Percentiles rank a stretch among this genome's conserved stretches.
phyloP scores from a whole-genome alignment of 192 early-diverging fungal species.

The Obelidium mucronatum region DNA sequence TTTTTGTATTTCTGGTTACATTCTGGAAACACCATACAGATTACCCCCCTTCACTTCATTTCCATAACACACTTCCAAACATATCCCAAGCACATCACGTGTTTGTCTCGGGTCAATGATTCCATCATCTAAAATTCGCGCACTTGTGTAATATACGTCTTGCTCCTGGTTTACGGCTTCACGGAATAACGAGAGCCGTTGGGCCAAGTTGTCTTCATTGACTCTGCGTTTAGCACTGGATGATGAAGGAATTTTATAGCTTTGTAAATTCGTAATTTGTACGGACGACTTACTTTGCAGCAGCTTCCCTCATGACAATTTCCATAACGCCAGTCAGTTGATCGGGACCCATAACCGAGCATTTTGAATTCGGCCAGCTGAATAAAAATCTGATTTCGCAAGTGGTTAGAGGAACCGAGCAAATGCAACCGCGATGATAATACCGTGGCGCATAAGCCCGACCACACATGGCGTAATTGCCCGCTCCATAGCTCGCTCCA shows the following conservation, averaged over 20 bases:
- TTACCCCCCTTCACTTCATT: slow-evolving; percentile 64
- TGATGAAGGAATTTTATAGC: neutral
- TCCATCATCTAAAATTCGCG: slow-evolving; percentile 66
- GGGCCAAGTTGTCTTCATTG: slow-evolving; percentile 59
- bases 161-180: slow-evolving; percentile 64
- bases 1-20: slow-evolving; percentile 53
- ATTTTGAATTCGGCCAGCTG: slow-evolving; percentile 73
- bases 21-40: slow-evolving; percentile 67
- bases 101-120: slow-evolving; percentile 71
- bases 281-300: slow-evolving; percentile 49
- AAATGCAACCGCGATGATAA: neutral
- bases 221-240: slow-evolving; percentile 53
- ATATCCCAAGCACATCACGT: slow-evolving; percentile 64
- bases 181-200: slow-evolving; percentile 57
- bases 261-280: neutral
- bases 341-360: slow-evolving; percentile 75
- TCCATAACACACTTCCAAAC: slow-evolving; percentile 64
- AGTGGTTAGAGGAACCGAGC: no score
- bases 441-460: slow-evolving; percentile 69
- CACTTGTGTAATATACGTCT: slow-evolving; percentile 68
- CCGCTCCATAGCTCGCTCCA: slow-evolving; percentile 74
- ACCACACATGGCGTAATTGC: slow-evolving; percentile 76
- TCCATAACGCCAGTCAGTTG: slow-evolving; percentile 75
- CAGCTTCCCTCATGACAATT: slow-evolving; percentile 69
- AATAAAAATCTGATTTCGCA: slow-evolving; percentile 63